Base-by-base conservation (phyloP, 163 green algal species). In the Chlamydomonas reinhardtii region DNA sequence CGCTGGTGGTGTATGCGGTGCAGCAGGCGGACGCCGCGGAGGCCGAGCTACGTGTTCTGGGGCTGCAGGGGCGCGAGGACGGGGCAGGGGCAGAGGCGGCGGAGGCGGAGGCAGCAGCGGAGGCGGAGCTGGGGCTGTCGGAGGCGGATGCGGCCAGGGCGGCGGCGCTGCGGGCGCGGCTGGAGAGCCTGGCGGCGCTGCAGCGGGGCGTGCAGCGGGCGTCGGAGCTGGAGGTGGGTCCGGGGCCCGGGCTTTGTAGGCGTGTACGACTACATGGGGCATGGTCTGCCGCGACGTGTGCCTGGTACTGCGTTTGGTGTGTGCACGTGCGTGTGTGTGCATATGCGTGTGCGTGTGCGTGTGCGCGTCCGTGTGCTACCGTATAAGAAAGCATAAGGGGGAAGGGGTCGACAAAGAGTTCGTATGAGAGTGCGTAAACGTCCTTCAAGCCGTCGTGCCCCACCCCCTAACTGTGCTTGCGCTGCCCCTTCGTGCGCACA, bases 1-100 rank as follows among this genome's bases (percentile, higher is more conserved):
- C 52, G 31, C 31, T 85, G 31, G 48, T 25, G 48, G 16, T 0
- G 25, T 86, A 78, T 37, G 34, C 70, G 12, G 52, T 56, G 27
- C 64, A 75, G 69, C 69, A 86, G 70, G 24, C 79, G 80, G 80
- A 56, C 15, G 80, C 56, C 15, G 54, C 79, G 25, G 54, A 73
- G 34, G 70, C 80, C 29, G 80, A 79, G 56, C 69, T 86, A 52
- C 12, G 0, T 22, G 65, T 29, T 0, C n/a, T 81, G 52, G 48
- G n/a, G 29, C 1, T 6, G 66, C 2, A 19, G 66, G 31, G 3
- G 24, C 12, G 11, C 11, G 62, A 70, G 14, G 25, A 4, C 62
- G 27, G 15, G 62, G 25, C 11, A 2, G 25, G 25, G 66, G 31
- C 66, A 73, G 22, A 1, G 20, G 59, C 59, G 20, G 59, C 12